Percentiles rank a stretch among this genome's conserved stretches.
phyloP scores from a whole-genome alignment of 2,329 filamentous ascomycete species.

The Diaporthe eres region DNA sequence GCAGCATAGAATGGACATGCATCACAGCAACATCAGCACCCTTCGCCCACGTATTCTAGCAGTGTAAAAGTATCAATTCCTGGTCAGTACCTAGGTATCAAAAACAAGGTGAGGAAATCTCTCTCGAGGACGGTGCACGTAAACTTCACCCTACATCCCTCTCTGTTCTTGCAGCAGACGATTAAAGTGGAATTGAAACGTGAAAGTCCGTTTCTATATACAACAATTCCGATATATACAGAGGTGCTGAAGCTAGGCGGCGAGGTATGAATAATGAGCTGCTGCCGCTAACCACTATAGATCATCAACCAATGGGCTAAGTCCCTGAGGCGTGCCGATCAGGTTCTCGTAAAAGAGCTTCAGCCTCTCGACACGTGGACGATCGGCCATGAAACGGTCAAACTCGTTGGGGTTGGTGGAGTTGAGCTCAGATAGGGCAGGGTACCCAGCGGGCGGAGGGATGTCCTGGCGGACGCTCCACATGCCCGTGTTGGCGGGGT shows the following conservation, averaged over 20 bases:
- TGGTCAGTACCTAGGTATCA: fast-evolving
- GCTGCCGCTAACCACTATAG: not conserved
- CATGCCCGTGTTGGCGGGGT: not conserved
- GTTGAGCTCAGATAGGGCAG: not conserved
- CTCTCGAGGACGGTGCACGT: not conserved
- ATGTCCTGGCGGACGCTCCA: not conserved
- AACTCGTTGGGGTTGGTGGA: not conserved
- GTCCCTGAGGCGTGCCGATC: not conserved
- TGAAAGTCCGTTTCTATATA: not conserved
- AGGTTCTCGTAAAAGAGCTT: not conserved
- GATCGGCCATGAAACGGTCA: not conserved
- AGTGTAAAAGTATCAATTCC: not conserved
- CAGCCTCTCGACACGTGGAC: not conserved
- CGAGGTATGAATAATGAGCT: not conserved
- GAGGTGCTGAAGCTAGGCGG: not conserved
- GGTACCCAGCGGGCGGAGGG: not conserved
- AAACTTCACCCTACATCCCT: too few species aligned
- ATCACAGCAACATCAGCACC: not conserved
- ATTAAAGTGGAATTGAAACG: too few species aligned
- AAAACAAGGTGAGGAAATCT: not conserved
- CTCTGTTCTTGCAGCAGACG: not conserved
- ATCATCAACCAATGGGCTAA: not conserved
- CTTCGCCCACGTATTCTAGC: not conserved
- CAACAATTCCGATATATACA: not conserved
- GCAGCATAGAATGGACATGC: not conserved